Evolutionary conservation across 2,329 filamentous ascomycete genomes (phyloP), one percentile per base, ranked within the genome.

Genomic region (Penicillium polonicum): DNA sequence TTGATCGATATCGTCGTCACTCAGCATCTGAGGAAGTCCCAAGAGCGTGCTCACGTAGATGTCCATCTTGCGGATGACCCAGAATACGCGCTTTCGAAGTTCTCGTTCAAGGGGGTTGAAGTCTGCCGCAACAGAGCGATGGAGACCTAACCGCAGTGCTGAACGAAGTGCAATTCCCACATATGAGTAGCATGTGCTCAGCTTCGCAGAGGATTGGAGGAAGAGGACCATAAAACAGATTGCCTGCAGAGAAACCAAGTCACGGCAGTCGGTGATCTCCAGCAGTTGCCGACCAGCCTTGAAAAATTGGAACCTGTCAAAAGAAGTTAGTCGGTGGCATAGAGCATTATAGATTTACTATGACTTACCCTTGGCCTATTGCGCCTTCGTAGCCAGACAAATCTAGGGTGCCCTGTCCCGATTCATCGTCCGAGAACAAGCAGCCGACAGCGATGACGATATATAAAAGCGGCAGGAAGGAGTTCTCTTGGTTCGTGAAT

Each of bases 211-310:
- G 2, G 88, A 86, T 68, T 94, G 90, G 1, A 93, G 80, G 69
- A 92, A 94, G 3, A 93, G 78, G 48, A 92, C 88, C 82, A 92
- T 89, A 70, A 91, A 92, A 21, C 92, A 77, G 7, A 94, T 81
- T 2, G 88, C 85, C 71, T 94, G 90, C 9, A 93, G 77, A 1
- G 89, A 89, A 21, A 81, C 83, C 43, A 93, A 78, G 69, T 92
- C 89, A 46, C 89, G 85, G 65, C 89, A 92, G 60, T 83, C 80
- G 1, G 80, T 82, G 39, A 83, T 77, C 61, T 83, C 81, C 48
- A 92, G 77, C 57, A 92, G 79, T 43, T 84, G 77, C 55, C 88
- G 83, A 5, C 89, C 85, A 3, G 83, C 82, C 64, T 84, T 85
- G 71, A 91, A 92, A 62, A 90, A 93, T 78, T 89, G 90, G 61